Base-by-base conservation (phyloP, 176 grass and related monocot species). In the Rhipidocladum racemiflorum region DNA sequence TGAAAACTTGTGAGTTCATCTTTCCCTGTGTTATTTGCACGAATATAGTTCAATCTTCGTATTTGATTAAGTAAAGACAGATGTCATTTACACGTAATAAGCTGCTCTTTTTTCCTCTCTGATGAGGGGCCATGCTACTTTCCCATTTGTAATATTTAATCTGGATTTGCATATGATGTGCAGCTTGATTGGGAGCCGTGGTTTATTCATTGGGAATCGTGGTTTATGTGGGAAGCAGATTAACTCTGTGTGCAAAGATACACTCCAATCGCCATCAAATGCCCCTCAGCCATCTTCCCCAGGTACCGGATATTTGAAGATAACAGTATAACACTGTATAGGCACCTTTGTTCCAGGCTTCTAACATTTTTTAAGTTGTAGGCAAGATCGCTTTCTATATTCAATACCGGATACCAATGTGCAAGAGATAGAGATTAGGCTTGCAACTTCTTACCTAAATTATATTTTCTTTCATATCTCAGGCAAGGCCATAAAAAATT, bases 351-450 rank as follows among this genome's bases (percentile, higher is more conserved):
- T 68, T 68, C 12, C 11, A 77, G 56, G 36, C 46, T 34, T 68
- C 44, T 28, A 74, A 68, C 14, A 77, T 32, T 17, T 79, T 70
- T 72, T 29, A n/a, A n/a, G n/a, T n/a, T n/a, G n/a, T n/a, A n/a
- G n/a, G n/a, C n/a, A n/a, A n/a, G n/a, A n/a, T n/a, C n/a, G n/a
- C 49, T 97, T 92, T 80, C 70, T 97, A 51, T 97, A 97, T 82
- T 84, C 92, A 39, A 91, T 97, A 80, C 87, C 87, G 36, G 92
- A 97, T 79, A 88, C 88, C 20, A 90, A 94, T 42, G 90, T 97
- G n/a, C 95, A 94, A 83, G 95, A 97, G 84, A 94, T 97, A 81
- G 94, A 97, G 56, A 97, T 97, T 75, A 97, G 95, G 95, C 94
- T 38, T 83, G 51, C 42, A 42, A 14, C 65, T 27, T 61, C 61